Base-by-base conservation (phyloP, 306 rosid genomes). In the Purshia tridentata region DNA sequence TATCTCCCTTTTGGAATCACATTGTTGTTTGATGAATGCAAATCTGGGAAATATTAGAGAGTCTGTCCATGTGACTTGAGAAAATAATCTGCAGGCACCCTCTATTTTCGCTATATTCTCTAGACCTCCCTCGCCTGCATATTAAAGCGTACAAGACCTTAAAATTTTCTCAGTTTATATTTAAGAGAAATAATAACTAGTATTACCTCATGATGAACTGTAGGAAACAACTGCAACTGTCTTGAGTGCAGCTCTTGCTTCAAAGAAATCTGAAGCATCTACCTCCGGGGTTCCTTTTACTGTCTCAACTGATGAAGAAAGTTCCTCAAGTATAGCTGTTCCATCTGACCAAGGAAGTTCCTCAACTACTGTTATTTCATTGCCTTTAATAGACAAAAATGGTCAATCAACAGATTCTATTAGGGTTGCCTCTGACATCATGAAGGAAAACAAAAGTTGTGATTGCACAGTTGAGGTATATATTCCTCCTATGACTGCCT, bases 201-300 rank as follows among this genome's bases (percentile, higher is more conserved):
- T 48, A 48, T 67, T 72, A 23, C 56, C 37, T 70, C 58, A 42
- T 73, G 42, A 65, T 72, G 54, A 13, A 69, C 56, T 55, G 76
- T 77, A 87, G 91, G 85, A 87, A 75, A 84, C 91, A 63, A 80
- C 91, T 13, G 86, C 85, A 7, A 76, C 82, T 51, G 76, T 84
- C 44, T 76, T 84, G 66, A 82, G 84, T 51, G 91, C 87, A 9
- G 86, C 91, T 42, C 85, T 87, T 75, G 85, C 88, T 73, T 82
- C 87, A 51, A 84, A 78, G 78, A 80, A 76, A 16, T 73, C 87
- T 18, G 88, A 81, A 71, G 61, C 79, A 19, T 59, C 85, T 19
- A 66, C 82, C 64, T 75, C 87, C 23, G 73, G 42, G 54, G 74
- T 63, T 57, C 47, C 81, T 70, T 40, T 54, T 55, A 40, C 67